Evolutionary conservation across 495 filamentous ascomycete genomes (phyloP).

Genomic region (Penicilliopsis zonata): DNA sequence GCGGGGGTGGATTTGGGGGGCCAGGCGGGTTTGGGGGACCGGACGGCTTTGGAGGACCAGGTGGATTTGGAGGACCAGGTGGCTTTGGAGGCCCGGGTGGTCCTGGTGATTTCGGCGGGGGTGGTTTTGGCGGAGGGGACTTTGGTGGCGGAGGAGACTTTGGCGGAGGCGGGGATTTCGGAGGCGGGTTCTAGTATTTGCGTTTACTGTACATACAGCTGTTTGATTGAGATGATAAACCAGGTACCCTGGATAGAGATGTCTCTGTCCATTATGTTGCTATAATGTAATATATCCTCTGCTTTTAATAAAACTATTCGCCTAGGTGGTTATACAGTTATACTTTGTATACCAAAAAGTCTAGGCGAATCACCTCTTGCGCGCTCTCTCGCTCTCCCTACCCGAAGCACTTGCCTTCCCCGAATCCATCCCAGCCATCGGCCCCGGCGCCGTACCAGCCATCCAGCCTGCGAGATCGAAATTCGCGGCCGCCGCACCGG

Average conservation of each 20-base stretch:
- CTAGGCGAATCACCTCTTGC: not conserved
- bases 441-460: constrained; percentile 35
- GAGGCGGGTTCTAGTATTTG: constrained; percentile 1
- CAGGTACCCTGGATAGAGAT: no score
- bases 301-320: not conserved
- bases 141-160: no score
- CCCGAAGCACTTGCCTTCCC: constrained; percentile 23
- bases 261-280: not conserved
- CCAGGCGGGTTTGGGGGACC: constrained; percentile 37
- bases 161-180: no score
- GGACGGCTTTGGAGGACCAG: constrained; percentile 49
- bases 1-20: constrained; percentile 25
- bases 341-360: not conserved
- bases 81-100: constrained; percentile 9
- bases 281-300: not conserved
- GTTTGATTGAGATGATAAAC: no score
- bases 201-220: no score
- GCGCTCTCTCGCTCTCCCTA: constrained; percentile 21
- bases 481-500: constrained; percentile 34
- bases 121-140: constrained; percentile 38
- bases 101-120: constrained; percentile 31
- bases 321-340: not conserved
- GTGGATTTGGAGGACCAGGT: no score
- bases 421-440: constrained; percentile 14
- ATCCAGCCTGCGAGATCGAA: constrained; percentile 86